phyloP scores from a whole-genome alignment of 805 yeast genomes.

The Cyberlindnera petersonii region DNA sequence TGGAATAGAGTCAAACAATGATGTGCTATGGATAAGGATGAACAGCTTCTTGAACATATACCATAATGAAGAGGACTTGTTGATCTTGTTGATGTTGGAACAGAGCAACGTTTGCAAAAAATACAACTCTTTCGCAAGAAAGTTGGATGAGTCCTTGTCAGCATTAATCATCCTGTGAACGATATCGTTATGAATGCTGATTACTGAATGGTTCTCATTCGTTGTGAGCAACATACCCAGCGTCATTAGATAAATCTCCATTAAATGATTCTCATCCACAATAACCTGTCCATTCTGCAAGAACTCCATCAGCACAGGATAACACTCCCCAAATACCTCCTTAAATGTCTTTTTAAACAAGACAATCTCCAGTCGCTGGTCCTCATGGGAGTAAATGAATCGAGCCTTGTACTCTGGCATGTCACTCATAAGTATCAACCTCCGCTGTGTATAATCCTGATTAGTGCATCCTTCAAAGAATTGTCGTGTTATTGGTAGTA shows the following conservation, averaged over 20 bases:
- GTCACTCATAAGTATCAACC: slow-evolving; percentile 12
- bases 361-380: slow-evolving; percentile 29
- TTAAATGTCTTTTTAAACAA: slow-evolving; percentile 31
- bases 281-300: slow-evolving; percentile 12
- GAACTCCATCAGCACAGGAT: slow-evolving; percentile 18
- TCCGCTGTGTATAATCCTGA: slow-evolving; percentile 6
- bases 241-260: slow-evolving; percentile 26
- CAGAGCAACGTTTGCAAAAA: slow-evolving; percentile 27
- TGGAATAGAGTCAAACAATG: background rate
- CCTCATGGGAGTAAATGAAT: slow-evolving; percentile 10
- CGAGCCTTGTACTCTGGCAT: slow-evolving; percentile 10
- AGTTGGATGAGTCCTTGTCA: slow-evolving; percentile 2
- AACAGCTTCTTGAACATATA: slow-evolving; percentile 29
- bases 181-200: slow-evolving; percentile 30
- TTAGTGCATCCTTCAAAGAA: slow-evolving; percentile 11
- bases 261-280: slow-evolving; percentile 4
- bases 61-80: slow-evolving; percentile 40
- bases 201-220: slow-evolving; percentile 33
- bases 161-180: slow-evolving; percentile 15
- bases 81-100: slow-evolving; percentile 32
- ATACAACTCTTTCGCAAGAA: slow-evolving; percentile 21
- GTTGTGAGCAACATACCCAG: slow-evolving; percentile 34
- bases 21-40: slow-evolving; percentile 8
- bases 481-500: slow-evolving; percentile 7
- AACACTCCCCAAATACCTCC: slow-evolving; percentile 31